These are phyloP conservation scores for Scutellaria baicalensis DNA, from an alignment of 257 asterid species.

Conservation along the genomic window DNA sequence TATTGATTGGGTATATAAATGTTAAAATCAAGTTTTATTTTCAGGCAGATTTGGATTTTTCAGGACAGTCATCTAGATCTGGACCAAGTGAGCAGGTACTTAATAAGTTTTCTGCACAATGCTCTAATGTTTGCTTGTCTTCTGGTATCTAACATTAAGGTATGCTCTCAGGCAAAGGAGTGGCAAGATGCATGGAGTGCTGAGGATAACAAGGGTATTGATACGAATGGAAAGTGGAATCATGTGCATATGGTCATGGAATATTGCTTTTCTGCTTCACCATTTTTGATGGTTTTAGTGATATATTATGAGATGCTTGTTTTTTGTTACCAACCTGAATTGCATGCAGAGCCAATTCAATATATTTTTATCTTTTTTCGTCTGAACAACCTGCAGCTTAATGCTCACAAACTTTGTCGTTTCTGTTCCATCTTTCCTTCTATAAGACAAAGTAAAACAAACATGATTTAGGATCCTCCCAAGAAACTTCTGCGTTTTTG, in stretches of 20 bases:
- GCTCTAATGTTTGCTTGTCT: background rate
- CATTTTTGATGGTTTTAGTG: conserved; percentile 1
- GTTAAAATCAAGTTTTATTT: background rate
- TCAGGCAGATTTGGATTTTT: conserved; percentile 50
- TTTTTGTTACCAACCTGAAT: background rate
- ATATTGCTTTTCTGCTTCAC: background rate
- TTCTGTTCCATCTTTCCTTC: background rate
- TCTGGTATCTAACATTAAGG: conserved; percentile 10
- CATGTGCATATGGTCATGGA: conserved; percentile 11
- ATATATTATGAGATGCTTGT: conserved; percentile 8
- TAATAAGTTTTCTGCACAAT: background rate
- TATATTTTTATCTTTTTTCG: background rate
- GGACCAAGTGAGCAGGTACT: conserved; percentile 39
- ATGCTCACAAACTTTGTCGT: background rate
- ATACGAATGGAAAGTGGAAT: background rate
- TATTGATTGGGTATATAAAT: background rate
- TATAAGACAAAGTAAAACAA: background rate
- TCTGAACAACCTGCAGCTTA: background rate
- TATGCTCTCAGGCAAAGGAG: conserved; percentile 27
- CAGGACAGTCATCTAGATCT: conserved; percentile 35
- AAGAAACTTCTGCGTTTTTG: background rate
- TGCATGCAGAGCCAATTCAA: background rate
- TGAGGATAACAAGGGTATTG: conserved; percentile 25
- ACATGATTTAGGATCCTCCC: background rate
- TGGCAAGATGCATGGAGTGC: conserved; percentile 37